Evolutionary conservation across 164 flowering plant species (phyloP), one percentile per base, ranked within the genome.

Genomic region (Euptelea pleiosperma): DNA sequence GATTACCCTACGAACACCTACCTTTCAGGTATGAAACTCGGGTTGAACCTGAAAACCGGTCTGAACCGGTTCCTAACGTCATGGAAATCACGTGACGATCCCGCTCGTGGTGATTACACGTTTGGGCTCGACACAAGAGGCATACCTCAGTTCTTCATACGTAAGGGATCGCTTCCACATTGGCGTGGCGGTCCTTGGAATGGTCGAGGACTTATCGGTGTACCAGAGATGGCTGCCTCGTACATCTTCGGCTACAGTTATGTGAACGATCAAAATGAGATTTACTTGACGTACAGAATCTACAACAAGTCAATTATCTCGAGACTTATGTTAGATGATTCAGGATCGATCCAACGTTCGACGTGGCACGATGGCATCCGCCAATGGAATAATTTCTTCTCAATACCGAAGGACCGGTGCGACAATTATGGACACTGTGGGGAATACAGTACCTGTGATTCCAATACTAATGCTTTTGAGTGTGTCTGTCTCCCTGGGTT

Each of bases 161-260:
- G 44, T 43, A 52, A 68, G 4, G 71, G 65, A 0, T 9, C 52
- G 6, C 8, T 0, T 0, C 69, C 35, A 9, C 4, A 0, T 8
- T 75, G 68, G 75, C 69, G 87, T 24, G 18, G 49, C n/a, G 78
- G 81, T 26, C 64, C 80, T 2, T 82, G 84, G 84, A 64, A 64
- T 4, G 85, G 85, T 0, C 48, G 3, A 2, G 36, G 64, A 22
- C 70, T 47, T 48, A 70, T 73, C 12, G 75, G 73, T 0, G 39
- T 53, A 2, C 72, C 70, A 3, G 61, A 40, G 15, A 47, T 70
- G 61, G 18, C 12, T 15, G 19, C 11, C 0, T 1, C 21, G 18
- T 33, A 0, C 56, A 16, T 61, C 14, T 37, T 52, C 55, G 57
- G 41, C 12, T 19, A 12, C 24, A 52, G 24, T 22, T 65, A 47